Evolutionary conservation across 1,284 basidiomycete genomes (phyloP).

Genomic region (Psilocybe mexicana): DNA sequence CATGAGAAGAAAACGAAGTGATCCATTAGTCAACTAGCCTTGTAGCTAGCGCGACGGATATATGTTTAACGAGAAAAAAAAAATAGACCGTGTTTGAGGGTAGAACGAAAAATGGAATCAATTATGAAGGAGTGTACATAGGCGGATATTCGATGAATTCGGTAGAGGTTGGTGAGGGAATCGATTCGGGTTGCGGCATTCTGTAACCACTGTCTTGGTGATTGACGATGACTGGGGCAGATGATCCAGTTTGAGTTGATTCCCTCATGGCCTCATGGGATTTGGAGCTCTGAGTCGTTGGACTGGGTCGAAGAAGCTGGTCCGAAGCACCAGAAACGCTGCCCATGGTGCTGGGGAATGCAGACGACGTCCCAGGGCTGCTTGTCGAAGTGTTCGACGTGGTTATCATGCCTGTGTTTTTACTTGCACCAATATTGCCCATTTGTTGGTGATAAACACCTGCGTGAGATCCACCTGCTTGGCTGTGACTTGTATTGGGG

Average conservation of each 20-base stretch:
- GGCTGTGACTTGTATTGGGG: neutral
- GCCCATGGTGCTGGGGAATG: neutral
- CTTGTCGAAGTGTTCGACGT: too few relatives aligned
- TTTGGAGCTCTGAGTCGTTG: neutral
- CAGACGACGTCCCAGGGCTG: neutral
- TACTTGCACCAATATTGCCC: neutral
- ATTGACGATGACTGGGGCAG: neutral
- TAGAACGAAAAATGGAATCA: neutral
- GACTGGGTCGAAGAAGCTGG: neutral
- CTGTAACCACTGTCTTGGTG: constrained; percentile 16
- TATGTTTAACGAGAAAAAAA: too few relatives aligned
- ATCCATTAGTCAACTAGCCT: neutral
- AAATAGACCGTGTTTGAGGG: neutral
- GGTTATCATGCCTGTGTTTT: neutral
- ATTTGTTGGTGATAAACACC: neutral
- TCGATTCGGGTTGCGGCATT: neutral
- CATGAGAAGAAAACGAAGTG: too few relatives aligned
- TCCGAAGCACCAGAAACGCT: constrained; percentile 1
- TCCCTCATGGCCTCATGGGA: neutral
- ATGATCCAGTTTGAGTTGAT: neutral
- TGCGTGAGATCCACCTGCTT: neutral
- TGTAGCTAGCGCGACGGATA: neutral
- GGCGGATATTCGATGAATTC: constrained; percentile 13
- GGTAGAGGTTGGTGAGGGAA: neutral
- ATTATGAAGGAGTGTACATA: constrained; percentile 9